These are phyloP conservation scores for Phytophthora sp. DNA, from an alignment of 352 stramenopile genomes.

Conservation along the genomic window DNA sequence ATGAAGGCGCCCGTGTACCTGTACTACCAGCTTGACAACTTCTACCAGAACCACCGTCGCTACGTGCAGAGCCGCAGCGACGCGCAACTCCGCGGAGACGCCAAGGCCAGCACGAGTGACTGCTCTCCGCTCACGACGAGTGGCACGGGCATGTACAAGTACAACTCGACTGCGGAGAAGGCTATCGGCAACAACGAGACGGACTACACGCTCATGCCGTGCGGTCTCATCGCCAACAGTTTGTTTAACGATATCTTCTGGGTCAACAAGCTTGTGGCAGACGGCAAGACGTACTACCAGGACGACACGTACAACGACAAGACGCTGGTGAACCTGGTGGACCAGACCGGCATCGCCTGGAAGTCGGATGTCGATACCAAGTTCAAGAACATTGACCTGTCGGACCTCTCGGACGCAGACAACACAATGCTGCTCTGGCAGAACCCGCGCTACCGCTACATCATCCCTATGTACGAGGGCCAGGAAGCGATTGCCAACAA, in stretches of 20 bases:
- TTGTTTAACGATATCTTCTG: conserved; percentile 98
- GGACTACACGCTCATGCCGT: conserved; percentile 94
- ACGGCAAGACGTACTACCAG: conserved; percentile 65
- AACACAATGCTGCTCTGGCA: conserved; percentile 82
- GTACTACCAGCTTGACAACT: conserved; percentile 99
- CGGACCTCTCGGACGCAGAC: conserved; percentile 38
- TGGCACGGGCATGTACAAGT: conserved; percentile 51
- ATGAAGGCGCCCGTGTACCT: conserved; percentile 97
- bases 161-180: conserved; percentile 68
- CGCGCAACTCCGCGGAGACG: conserved; percentile 86
- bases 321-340: conserved; percentile 86
- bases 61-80: conserved; percentile 94
- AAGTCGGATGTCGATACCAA: conserved; percentile 95
- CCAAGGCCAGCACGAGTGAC: conserved; percentile 59
- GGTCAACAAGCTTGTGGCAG: conserved; percentile 73
- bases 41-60: conserved; percentile 99
- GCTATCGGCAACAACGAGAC: conserved; percentile 45
- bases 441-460: conserved; percentile 81
- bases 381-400: conserved; percentile 92
- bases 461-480: conserved; percentile 73
- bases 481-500: conserved; percentile 70
- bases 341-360: conserved; percentile 97
- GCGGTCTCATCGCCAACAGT: conserved; percentile 98
- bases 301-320: conserved; percentile 54
- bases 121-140: conserved; percentile 84